Base-by-base conservation (phyloP, 2,329 filamentous ascomycete genomes). In the Paracoccidioides lutzii region DNA sequence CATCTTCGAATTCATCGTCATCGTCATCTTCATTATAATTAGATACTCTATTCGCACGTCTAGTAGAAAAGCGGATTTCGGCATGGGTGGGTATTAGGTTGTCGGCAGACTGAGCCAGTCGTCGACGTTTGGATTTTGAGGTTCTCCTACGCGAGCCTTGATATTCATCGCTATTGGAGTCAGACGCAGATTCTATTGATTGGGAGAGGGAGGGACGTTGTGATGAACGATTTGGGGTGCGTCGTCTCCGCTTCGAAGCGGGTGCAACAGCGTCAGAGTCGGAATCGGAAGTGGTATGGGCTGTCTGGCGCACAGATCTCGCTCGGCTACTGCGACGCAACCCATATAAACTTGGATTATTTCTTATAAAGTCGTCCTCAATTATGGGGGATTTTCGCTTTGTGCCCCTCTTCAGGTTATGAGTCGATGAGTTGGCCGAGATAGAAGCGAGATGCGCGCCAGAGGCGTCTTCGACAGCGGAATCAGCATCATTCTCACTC, bases 311-410 rank as follows among this genome's bases (percentile, higher is more conserved):
- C 58, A 76, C 76, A 59, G 78, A 78, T 63, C 82, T 79, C 62
- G 82, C 81, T 61, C 82, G 80, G 67, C 79, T 90, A 76, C 93
- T 98, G 75, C 93, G 82, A 64, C 93, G 83, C 62, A 98, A 78
- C 50, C 93, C 93, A 75, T 97, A 98, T 7, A 98, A 78, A 73
- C 95, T 90, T 46, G 93, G 93, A 66, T 98, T 95, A 66, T 88
- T 87, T 65, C 85, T 81, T 64, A 97, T 95, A 67, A 84, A 90
- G 49, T 90, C 84, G 57, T 93, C 85, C 64, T 93, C 87, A 53
- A 85, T 83, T 41, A 81, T 78, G 70, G 61, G 78, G 72, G 73
- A 88, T 86, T 72, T 83, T 61, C 90, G 85, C 77, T 95, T 95
- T 59, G 78, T 72, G 52, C 79, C 80, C 66, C 82, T 79, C 60